phyloP scores from a whole-genome alignment of 2,329 filamentous ascomycete species.

The Verticillium zaregamsianum region DNA sequence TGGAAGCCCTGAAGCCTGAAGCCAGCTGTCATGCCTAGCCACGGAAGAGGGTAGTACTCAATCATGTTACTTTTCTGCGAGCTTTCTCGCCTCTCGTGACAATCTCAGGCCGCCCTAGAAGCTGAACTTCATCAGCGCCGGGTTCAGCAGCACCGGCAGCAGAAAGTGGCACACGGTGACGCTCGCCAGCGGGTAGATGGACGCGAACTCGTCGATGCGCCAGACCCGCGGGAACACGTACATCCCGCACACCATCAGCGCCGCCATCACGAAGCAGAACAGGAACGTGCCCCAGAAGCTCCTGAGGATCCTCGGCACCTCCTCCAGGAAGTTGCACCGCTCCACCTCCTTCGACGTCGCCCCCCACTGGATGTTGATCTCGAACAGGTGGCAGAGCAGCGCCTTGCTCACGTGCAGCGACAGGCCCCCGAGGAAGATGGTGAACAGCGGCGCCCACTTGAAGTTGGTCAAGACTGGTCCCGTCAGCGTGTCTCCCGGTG shows the following conservation, averaged over 20 bases:
- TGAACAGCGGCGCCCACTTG: conserved; percentile 57
- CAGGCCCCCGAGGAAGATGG: conserved; percentile 37
- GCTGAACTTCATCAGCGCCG: conserved; percentile 59
- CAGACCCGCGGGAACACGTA: conserved; percentile 45
- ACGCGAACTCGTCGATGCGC: conserved; percentile 53
- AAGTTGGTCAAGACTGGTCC: conserved; percentile 45
- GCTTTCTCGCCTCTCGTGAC: too few species aligned
- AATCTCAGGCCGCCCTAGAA: conserved; percentile 34
- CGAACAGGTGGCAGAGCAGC: conserved; percentile 35
- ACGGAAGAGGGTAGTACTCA: too few species aligned
- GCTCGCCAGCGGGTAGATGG: conserved; percentile 53
- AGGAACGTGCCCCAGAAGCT: conserved; percentile 44
- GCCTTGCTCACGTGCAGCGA: conserved; percentile 35
- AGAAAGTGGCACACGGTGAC: conserved; percentile 52
- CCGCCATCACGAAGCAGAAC: conserved; percentile 14
- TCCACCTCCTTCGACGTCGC: conserved; percentile 54
- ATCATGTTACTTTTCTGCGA: too few species aligned
- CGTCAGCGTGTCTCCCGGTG: background rate
- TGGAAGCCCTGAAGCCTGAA: too few species aligned
- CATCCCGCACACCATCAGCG: conserved; percentile 9
- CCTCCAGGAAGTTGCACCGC: conserved; percentile 51
- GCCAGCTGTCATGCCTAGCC: too few species aligned
- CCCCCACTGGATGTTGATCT: conserved; percentile 41
- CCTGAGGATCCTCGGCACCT: conserved; percentile 48
- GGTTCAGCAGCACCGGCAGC: conserved; percentile 57